A percentile compares a stretch with the other conserved stretches of the same genome.
Evolutionary conservation across 495 filamentous ascomycete species (phyloP).

Genomic region (Aspergillus egyptiacus): DNA sequence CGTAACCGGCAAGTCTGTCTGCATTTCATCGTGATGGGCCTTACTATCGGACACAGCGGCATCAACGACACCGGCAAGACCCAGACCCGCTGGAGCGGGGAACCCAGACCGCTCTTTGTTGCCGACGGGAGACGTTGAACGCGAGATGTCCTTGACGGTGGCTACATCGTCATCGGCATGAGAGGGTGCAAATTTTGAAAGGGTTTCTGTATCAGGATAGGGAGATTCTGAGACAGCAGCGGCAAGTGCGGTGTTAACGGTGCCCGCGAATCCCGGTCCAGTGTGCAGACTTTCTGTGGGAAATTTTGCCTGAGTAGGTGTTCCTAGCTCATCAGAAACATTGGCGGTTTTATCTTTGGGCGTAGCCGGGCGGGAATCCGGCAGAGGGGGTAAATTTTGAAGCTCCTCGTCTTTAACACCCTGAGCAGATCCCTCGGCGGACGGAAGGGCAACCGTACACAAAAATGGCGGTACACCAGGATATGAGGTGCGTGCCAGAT

Average conservation of each 20-base stretch:
- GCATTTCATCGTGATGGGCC: background rate
- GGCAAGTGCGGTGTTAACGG: slow-evolving; percentile 28
- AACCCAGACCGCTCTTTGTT: no score
- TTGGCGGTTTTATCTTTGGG: slow-evolving; percentile 8
- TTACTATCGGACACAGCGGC: slow-evolving; percentile 19
- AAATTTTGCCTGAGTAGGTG: slow-evolving; percentile 20
- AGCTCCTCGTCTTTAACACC: slow-evolving; percentile 18
- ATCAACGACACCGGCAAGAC: slow-evolving; percentile 23
- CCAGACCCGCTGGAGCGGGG: no score
- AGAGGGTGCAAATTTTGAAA: background rate
- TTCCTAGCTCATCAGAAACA: slow-evolving; percentile 11
- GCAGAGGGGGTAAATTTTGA: slow-evolving; percentile 10
- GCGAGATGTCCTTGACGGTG: background rate
- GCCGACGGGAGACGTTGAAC: background rate
- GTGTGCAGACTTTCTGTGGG: background rate
- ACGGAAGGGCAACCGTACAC: slow-evolving; percentile 26
- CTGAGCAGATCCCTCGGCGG: slow-evolving; percentile 33
- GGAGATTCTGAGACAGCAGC: slow-evolving; percentile 9
- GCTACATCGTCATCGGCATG: slow-evolving; percentile 3
- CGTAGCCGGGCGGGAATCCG: slow-evolving; percentile 13
- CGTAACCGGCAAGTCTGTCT: background rate
- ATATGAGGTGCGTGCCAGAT: slow-evolving; percentile 26
- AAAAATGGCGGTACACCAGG: slow-evolving; percentile 27
- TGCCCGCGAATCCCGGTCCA: slow-evolving; percentile 20
- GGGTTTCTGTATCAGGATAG: background rate